Evolutionary conservation across 192 early-diverging fungal species (phyloP).

Genomic region (Blastocladiella britannica): DNA sequence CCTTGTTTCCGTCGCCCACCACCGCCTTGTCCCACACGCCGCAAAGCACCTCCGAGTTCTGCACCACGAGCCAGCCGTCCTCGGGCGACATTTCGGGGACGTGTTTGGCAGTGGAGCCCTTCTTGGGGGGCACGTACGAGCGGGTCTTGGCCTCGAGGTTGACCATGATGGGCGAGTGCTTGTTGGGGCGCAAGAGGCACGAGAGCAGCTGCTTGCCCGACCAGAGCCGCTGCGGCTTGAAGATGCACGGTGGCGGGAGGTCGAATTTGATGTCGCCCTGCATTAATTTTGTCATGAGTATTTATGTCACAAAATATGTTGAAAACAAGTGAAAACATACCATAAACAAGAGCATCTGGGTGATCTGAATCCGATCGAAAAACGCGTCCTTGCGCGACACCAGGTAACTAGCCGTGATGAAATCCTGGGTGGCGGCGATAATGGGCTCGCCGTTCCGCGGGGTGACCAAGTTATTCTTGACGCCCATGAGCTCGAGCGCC

Average conservation of each 20-base stretch:
- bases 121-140: constrained; percentile 28
- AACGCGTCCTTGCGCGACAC: constrained; percentile 85
- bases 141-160: constrained; percentile 82
- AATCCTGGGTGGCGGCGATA: constrained; percentile 99
- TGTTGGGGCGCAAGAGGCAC: constrained; percentile 72
- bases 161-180: constrained; percentile 35
- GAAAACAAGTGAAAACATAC: too few relatives aligned
- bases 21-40: constrained; percentile 84
- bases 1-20: constrained; percentile 92
- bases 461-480: constrained; percentile 90
- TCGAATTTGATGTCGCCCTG: constrained; percentile 70
- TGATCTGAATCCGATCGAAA: constrained; percentile 81
- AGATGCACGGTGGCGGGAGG: constrained; percentile 76
- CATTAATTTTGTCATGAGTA: too few relatives aligned
- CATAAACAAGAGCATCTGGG: constrained; percentile 81
- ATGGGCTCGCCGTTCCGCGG: constrained; percentile 95
- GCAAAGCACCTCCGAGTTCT: constrained; percentile 86
- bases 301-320: too few relatives aligned
- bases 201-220: constrained; percentile 92
- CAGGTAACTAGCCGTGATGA: constrained; percentile 88
- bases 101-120: too few relatives aligned
- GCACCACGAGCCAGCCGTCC: constrained; percentile 76
- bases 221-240: constrained; percentile 80
- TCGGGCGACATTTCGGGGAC: constrained; percentile 60
- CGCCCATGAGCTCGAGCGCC: constrained; percentile 87